Percentiles rank a stretch among this genome's conserved stretches.
Conservation (phyloP, 2,329 filamentous ascomycete species). For the Scedosporium apiospermum region DNA sequence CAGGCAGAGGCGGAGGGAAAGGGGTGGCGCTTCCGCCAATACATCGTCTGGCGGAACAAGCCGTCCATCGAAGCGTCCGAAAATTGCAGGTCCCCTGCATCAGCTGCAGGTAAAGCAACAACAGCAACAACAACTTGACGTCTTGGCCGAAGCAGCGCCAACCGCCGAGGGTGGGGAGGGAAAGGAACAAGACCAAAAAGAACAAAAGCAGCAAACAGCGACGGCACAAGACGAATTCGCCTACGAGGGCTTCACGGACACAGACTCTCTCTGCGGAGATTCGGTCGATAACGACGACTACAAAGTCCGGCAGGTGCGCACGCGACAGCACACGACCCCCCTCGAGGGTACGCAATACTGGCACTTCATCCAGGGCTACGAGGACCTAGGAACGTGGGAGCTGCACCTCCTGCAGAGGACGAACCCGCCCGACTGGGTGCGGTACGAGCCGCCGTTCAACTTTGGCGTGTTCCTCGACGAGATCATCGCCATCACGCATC, state of each 20-base stretch:
- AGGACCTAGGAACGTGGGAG: conserved; percentile 32
- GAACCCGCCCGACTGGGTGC: conserved; percentile 34
- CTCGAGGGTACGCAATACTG: conserved; percentile 44
- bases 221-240: conserved; percentile 27
- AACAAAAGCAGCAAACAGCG: conserved; percentile 9
- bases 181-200: background rate
- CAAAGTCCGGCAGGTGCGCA: conserved; percentile 43
- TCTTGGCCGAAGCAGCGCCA: background rate
- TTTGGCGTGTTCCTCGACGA: conserved; percentile 39
- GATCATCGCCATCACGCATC: conserved; percentile 35
- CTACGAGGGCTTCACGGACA: conserved; percentile 38
- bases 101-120: background rate
- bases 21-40: background rate
- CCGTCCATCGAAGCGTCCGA: conserved; percentile 8
- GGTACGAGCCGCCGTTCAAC: conserved; percentile 39
- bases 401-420: conserved; percentile 43
- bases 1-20: background rate
- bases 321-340: conserved; percentile 33
- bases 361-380: conserved; percentile 29
- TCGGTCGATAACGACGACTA: conserved; percentile 37
- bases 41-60: background rate
- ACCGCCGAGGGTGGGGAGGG: background rate
- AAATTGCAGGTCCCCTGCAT: conserved; percentile 1
- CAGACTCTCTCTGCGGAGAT: conserved; percentile 39
- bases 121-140: background rate